Evolutionary conservation across 176 grass and related monocot genomes (phyloP), one percentile per base, ranked within the genome.

Genomic region (Typha latifolia): DNA sequence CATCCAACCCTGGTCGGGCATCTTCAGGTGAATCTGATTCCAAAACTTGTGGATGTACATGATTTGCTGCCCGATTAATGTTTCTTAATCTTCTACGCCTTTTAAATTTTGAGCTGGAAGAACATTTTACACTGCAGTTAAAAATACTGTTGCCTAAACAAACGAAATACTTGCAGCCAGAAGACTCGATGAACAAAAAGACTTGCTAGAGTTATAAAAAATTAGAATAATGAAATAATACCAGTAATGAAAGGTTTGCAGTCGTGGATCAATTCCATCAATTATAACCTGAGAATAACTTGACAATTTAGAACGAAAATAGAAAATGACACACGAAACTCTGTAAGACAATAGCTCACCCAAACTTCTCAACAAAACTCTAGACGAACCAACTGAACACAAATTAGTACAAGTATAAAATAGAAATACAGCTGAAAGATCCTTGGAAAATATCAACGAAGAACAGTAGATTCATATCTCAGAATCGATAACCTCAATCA

Each of bases 211-310:
- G 34, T 12, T 65, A 24, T 47, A 73, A 59, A 75, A 67, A 63
- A 72, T 66, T 67, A 12, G 51, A 32, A 32, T 68, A 72, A 57
- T 59, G 11, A 19, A 18, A 19, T 74, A 49, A 29, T 90, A 99
- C 89, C 81, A 69, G 67, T 93, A 99, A 29, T 73, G 93, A 87
- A 99, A 99, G 21, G 89, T 99, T 73, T 99, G 94, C 63, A 93
- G 81, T 55, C 86, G 86, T 76, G 94, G 94, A 93, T 99, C 89
- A 81, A 90, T 64, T 67, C 81, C 94, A 76, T 84, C 85, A 2
- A 75, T 83, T 69, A 82, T 22, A 82, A 83, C 73, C 94, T 99
- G 79, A 14, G 34, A 81, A 64, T 49, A 75, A 72, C 1, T 71
- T 23, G 65, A 7, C 61, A 72, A 69, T 59, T 12, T 59, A 16